phyloP scores from a whole-genome alignment of 2,329 filamentous ascomycete genomes.

The Colletotrichum limetticola region DNA sequence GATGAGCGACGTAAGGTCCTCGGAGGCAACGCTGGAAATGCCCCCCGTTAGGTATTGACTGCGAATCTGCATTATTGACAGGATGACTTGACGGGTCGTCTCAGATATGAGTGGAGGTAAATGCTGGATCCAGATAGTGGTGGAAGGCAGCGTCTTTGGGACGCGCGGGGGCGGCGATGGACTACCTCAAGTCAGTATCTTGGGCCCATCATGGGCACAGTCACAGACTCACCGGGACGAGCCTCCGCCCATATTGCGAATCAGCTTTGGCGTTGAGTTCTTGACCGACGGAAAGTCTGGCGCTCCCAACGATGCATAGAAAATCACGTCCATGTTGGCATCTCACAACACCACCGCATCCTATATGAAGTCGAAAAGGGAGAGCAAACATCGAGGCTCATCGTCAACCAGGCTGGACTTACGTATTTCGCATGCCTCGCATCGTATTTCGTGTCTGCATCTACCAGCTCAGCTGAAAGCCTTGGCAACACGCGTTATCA shows the following conservation, averaged over 20 bases:
- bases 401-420: not conserved
- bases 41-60: slow-evolving; percentile 25
- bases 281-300: not conserved
- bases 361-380: not conserved
- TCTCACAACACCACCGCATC: not conserved
- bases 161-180: slow-evolving; percentile 25
- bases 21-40: not conserved
- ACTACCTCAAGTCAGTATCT: slow-evolving; percentile 1
- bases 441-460: slow-evolving; percentile 29
- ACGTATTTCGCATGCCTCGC: not conserved
- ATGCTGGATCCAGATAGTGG: slow-evolving; percentile 30
- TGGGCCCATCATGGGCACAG: not conserved
- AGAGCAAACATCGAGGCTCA: not conserved
- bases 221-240: slow-evolving; percentile 19
- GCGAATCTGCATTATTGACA: slow-evolving; percentile 15
- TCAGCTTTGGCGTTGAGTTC: not conserved
- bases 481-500: not conserved
- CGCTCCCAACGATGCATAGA: slow-evolving; percentile 1
- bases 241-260: slow-evolving; percentile 19
- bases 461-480: not conserved
- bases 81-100: slow-evolving; percentile 25
- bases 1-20: not conserved
- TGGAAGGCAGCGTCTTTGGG: slow-evolving; percentile 26
- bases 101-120: slow-evolving; percentile 34
- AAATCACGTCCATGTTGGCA: not conserved